phyloP scores from a whole-genome alignment of 1,284 basidiomycete species.

The Moniliella sp. region DNA sequence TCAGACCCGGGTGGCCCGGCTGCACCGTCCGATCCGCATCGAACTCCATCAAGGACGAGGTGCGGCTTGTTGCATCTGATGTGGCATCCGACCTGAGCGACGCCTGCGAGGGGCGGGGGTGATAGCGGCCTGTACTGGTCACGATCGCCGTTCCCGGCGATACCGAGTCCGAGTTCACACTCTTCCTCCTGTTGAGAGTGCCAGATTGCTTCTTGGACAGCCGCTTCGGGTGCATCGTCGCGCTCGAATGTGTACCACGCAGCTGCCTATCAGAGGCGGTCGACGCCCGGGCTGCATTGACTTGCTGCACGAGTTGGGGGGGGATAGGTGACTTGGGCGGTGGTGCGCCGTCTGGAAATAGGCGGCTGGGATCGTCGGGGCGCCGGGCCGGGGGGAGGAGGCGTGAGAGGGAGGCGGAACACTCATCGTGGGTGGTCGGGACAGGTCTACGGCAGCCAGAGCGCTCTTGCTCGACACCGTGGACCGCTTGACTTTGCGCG shows the following conservation, averaged over 20 bases:
- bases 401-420: too few relatives aligned
- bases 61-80: conserved; percentile 13
- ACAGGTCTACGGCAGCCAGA: too few relatives aligned
- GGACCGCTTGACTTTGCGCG: too few relatives aligned
- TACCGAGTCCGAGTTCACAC: conserved; percentile 12
- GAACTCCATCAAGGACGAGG: conserved; percentile 10
- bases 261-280: background rate
- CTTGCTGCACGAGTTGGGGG: too few relatives aligned
- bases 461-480: too few relatives aligned
- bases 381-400: too few relatives aligned
- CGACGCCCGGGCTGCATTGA: too few relatives aligned
- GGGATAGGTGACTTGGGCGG: too few relatives aligned
- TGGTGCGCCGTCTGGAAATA: too few relatives aligned
- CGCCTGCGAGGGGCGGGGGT: conserved; percentile 2
- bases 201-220: background rate
- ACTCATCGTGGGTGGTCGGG: too few relatives aligned
- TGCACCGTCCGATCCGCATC: background rate
- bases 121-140: background rate
- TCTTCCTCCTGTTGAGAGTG: conserved; percentile 3
- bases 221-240: background rate
- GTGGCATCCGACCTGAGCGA: conserved; percentile 23
- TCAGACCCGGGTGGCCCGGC: background rate
- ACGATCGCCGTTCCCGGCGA: conserved; percentile 2
- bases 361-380: too few relatives aligned
- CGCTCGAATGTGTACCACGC: too few relatives aligned